Percentiles rank a stretch among this genome's conserved stretches.
These are phyloP conservation scores for Benincasa hispida DNA, from an alignment of 306 rosid genomes.

Conservation along the genomic window DNA sequence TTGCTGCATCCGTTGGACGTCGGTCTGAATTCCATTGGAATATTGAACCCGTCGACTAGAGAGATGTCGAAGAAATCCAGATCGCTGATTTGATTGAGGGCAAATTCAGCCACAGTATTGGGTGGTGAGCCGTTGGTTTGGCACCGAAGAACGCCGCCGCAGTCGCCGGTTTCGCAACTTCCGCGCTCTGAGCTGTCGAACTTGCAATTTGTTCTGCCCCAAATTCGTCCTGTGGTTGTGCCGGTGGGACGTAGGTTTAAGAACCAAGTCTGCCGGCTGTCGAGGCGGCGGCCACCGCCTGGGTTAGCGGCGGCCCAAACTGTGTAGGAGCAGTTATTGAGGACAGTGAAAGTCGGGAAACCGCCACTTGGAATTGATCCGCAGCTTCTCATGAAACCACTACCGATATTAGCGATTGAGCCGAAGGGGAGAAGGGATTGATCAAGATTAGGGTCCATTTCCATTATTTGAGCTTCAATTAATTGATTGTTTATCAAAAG, in stretches of 20 bases:
- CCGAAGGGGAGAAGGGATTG: no score
- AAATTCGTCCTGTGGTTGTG: constrained; percentile 22
- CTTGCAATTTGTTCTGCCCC: constrained; percentile 64
- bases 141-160: constrained; percentile 27
- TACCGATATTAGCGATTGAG: not conserved
- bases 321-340: constrained; percentile 8
- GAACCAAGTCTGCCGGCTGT: constrained; percentile 4
- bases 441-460: no score
- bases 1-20: not conserved
- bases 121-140: constrained; percentile 28
- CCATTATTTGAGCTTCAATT: no score
- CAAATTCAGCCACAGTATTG: constrained; percentile 26
- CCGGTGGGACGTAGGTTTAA: not conserved
- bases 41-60: constrained; percentile 23
- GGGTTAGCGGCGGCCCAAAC: constrained; percentile 10
- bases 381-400: not conserved
- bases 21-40: constrained; percentile 16
- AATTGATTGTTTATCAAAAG: no score
- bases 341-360: constrained; percentile 3
- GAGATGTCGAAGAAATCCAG: not conserved
- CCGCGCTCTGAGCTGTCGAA: constrained; percentile 35
- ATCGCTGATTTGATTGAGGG: not conserved
- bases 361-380: not conserved
- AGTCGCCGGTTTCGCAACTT: constrained; percentile 47
- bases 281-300: no score